Evolutionary conservation across 2,329 filamentous ascomycete genomes (phyloP), one percentile per base, ranked within the genome.

Genomic region (Curvularia lunata): DNA sequence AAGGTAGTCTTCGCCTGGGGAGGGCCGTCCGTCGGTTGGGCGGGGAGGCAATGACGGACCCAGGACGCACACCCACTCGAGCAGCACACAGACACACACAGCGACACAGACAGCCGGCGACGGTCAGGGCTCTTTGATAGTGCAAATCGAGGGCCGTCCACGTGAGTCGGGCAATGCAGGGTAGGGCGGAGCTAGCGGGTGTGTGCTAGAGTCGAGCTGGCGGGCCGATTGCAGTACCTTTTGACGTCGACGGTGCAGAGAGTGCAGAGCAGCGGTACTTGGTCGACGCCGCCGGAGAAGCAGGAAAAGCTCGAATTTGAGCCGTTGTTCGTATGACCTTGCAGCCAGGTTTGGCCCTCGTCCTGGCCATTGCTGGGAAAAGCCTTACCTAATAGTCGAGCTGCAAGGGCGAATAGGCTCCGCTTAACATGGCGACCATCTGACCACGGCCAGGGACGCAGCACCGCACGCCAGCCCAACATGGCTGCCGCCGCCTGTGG

Each of bases 361-460:
- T 71, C 67, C 68, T 67, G 66, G 63, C 63, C 63, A 59, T 65
- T 68, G 52, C 46, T 65, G 61, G 62, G 62, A 61, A 63, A 52
- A 69, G 69, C 47, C 56, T 76, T 76, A 76, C 68, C 64, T 76
- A 76, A 76, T 76, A 69, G 71, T 64, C 69, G 57, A 47, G 43
- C 19, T 37, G 50, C 51, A 51, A 59, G 63, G 59, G 69, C 72
- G 68, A 75, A 75, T 75, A 64, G 70, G 59, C 68, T 66, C 66
- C 68, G 62, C 64, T 67, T 69, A 67, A 67, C 65, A 71, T 61
- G 64, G 34, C 64, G 61, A 67, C 62, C 67, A 69, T 64, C 62
- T 67, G 66, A 67, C 63, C 61, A 54, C 52, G 58, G 51, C 62
- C 55, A 64, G 47, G 61, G 58, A 61, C 59, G 61, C 55, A 58